phyloP scores from a whole-genome alignment of 495 filamentous ascomycete genomes.

The Daldinia decipiens region DNA sequence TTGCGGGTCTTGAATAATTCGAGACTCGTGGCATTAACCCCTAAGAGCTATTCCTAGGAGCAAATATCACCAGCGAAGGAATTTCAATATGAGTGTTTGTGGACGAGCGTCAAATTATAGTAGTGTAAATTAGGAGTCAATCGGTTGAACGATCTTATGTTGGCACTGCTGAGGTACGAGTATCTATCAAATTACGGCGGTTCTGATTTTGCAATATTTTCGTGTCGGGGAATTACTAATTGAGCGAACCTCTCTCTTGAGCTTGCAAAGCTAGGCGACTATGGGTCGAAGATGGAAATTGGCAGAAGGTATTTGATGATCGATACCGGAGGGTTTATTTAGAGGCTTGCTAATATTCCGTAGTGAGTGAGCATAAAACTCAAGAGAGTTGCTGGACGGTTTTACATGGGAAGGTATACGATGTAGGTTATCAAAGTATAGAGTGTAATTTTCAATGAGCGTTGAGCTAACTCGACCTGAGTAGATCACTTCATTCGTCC shows the following conservation, averaged over 20 bases:
- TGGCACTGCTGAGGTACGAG: background rate
- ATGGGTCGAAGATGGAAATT: slow-evolving; percentile 29
- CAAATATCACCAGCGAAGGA: background rate
- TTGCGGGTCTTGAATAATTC: background rate
- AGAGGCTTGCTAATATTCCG: background rate
- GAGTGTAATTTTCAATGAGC: slow-evolving; percentile 18
- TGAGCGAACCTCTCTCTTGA: background rate
- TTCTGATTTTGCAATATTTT: background rate
- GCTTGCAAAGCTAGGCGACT: background rate
- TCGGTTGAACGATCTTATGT: background rate
- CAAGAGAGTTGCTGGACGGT: slow-evolving; percentile 80
- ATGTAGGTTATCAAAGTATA: slow-evolving; percentile 63
- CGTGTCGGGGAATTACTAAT: background rate
- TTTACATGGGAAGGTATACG: slow-evolving; percentile 78
- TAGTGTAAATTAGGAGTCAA: background rate
- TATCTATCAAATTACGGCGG: background rate
- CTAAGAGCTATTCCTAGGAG: background rate
- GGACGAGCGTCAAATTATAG: background rate
- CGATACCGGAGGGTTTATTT: background rate
- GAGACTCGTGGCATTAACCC: background rate
- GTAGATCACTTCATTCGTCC: slow-evolving; percentile 68
- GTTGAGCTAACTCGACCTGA: background rate
- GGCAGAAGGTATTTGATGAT: slow-evolving; percentile 25
- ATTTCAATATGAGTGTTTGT: background rate
- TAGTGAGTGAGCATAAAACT: slow-evolving; percentile 71